Evolutionary conservation across 2,329 filamentous ascomycete species (phyloP).

Genomic region (Penicillium sclerotiorum): DNA sequence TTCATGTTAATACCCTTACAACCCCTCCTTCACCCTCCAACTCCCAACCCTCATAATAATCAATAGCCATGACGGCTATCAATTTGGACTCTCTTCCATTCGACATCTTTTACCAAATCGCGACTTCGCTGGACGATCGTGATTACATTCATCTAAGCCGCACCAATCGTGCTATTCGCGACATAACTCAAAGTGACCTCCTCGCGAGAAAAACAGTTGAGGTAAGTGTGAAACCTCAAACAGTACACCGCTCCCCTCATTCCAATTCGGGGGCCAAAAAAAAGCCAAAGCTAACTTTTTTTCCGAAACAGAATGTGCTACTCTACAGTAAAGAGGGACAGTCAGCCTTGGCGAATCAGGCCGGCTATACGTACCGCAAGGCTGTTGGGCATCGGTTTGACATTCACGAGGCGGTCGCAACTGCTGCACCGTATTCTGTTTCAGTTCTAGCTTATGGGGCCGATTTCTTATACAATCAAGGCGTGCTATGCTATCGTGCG

Average conservation of each 20-base stretch:
- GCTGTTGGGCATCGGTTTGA: slow-evolving; percentile 65
- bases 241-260: neutral
- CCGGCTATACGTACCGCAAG: slow-evolving; percentile 48
- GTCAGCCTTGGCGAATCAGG: slow-evolving; percentile 38
- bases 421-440: slow-evolving; percentile 64
- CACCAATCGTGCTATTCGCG: slow-evolving; percentile 55
- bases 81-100: slow-evolving; percentile 58
- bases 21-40: neutral
- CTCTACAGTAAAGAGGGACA: slow-evolving; percentile 50
- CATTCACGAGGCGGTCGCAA: slow-evolving; percentile 61
- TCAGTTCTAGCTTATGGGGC: slow-evolving; percentile 63
- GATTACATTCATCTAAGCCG: slow-evolving; percentile 61
- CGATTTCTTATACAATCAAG: slow-evolving; percentile 64
- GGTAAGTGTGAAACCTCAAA: slow-evolving; percentile 53
- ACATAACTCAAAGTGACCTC: slow-evolving; percentile 55
- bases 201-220: slow-evolving; percentile 62
- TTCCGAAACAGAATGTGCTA: slow-evolving; percentile 45
- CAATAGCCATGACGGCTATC: slow-evolving; percentile 10
- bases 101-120: slow-evolving; percentile 66
- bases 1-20: neutral
- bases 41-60: neutral
- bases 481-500: slow-evolving; percentile 66
- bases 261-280: neutral
- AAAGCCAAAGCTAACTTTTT: slow-evolving; percentile 1
- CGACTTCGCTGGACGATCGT: slow-evolving; percentile 57